Evolutionary conservation across 768 basidiomycete species (phyloP).

Genomic region (Xerocomellus dryophilus): DNA sequence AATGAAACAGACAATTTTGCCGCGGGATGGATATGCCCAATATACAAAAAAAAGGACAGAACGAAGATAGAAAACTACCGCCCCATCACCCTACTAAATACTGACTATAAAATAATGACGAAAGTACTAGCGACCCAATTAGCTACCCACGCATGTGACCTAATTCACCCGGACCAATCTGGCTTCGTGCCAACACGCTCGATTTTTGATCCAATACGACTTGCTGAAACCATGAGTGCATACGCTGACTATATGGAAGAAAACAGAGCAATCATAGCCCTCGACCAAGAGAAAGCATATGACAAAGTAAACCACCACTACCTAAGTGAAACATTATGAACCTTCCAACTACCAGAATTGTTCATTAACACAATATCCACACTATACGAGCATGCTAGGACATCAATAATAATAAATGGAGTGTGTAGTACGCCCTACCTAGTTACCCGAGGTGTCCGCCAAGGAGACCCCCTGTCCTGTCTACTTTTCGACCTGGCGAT

Average conservation of each 20-base stretch:
- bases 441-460: conserved; percentile 30
- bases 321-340: neutral
- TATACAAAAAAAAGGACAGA: too few relatives aligned
- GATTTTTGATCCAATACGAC: conserved; percentile 33
- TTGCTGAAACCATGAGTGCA: conserved; percentile 25
- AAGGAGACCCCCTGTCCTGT: conserved; percentile 22
- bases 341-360: neutral
- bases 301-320: conserved; percentile 36
- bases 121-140: conserved; percentile 23
- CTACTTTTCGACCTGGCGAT: neutral
- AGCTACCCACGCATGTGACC: conserved; percentile 11
- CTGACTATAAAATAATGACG: conserved; percentile 34
- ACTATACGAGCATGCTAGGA: neutral
- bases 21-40: neutral
- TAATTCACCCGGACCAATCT: conserved; percentile 28
- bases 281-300: conserved; percentile 40
- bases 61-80: conserved; percentile 19
- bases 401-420: neutral
- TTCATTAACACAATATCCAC: neutral
- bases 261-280: conserved; percentile 28
- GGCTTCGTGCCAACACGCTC: conserved; percentile 34
- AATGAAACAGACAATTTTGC: neutral
- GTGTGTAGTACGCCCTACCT: neutral
- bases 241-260: conserved; percentile 13
- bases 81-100: conserved; percentile 37